phyloP scores from a whole-genome alignment of 2,329 filamentous ascomycete genomes.

The Diplodia corticola region DNA sequence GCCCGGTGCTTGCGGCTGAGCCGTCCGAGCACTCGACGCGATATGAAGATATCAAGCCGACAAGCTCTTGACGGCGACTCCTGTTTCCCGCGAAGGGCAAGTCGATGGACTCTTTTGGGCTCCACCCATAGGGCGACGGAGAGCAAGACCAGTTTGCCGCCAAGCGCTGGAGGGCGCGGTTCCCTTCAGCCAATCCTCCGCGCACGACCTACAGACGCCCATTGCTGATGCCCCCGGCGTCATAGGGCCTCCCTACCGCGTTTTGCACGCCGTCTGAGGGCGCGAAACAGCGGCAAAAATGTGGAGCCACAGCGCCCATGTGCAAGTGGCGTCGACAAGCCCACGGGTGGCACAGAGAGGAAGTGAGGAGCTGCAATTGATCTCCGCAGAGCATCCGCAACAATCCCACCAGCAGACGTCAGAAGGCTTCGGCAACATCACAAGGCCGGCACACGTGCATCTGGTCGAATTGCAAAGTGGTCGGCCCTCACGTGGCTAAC shows the following conservation, averaged over 20 bases:
- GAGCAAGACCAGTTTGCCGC: background rate
- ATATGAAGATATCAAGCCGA: conserved; percentile 16
- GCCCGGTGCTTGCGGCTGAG: conserved; percentile 2
- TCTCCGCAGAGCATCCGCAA: conserved; percentile 1
- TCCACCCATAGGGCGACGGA: conserved; percentile 14
- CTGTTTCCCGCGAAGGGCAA: conserved; percentile 12
- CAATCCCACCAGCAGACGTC: background rate
- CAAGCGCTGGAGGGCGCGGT: background rate
- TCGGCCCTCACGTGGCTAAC: background rate
- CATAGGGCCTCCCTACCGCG: background rate
- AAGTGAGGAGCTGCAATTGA: conserved; percentile 16
- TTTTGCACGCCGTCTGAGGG: conserved; percentile 13
- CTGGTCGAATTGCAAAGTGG: background rate
- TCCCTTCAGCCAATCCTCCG: conserved; percentile 6
- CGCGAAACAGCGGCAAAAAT: conserved; percentile 11
- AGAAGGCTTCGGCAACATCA: background rate
- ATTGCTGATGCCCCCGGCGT: background rate
- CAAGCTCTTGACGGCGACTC: conserved; percentile 1
- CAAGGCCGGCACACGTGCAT: background rate
- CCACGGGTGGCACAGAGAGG: conserved; percentile 1
- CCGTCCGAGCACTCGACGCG: conserved; percentile 8
- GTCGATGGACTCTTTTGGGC: conserved; percentile 10
- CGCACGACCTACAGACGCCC: conserved; percentile 5
- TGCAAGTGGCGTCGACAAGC: conserved; percentile 8
- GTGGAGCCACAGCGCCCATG: conserved; percentile 4